phyloP scores from a whole-genome alignment of 345 rosid genomes.

The Citrus sp. region DNA sequence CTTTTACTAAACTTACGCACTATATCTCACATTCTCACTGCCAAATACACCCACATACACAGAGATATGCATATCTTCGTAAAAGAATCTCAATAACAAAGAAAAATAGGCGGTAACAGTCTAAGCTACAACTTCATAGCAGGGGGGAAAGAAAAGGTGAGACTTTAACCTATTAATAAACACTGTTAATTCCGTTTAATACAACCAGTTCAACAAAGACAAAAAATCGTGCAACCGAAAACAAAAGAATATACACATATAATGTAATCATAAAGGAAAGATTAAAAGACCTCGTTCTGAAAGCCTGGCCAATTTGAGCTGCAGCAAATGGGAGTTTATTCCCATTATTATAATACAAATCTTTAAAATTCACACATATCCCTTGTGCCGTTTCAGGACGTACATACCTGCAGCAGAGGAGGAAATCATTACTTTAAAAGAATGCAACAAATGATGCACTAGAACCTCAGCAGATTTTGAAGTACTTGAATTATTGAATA shows the following conservation, averaged over 20 bases:
- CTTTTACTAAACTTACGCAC: no score
- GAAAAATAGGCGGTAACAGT: not conserved
- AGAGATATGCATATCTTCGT: no score
- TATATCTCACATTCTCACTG: no score
- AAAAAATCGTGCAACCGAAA: not conserved
- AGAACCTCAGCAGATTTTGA: not conserved
- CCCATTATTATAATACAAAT: slow-evolving; percentile 84
- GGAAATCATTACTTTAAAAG: not conserved
- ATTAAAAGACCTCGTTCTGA: slow-evolving; percentile 71
- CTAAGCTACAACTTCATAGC: not conserved
- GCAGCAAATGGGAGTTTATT: slow-evolving; percentile 95
- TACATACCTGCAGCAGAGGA: slow-evolving; percentile 58
- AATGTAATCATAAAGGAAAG: not conserved
- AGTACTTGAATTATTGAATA: not conserved
- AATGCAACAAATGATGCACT: not conserved
- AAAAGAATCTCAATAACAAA: not conserved
- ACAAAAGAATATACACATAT: not conserved
- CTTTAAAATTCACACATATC: slow-evolving; percentile 86
- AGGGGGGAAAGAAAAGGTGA: not conserved
- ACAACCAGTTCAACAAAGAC: not conserved
- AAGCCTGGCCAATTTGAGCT: slow-evolving; percentile 98
- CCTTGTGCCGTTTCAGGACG: slow-evolving; percentile 99
- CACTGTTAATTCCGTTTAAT: not conserved
- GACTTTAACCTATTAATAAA: not conserved
- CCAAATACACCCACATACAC: no score